Evolutionary conservation across 73 alveolate genomes (phyloP), one percentile per base, ranked within the genome.

Genomic region (Paramecium caudatum): DNA sequence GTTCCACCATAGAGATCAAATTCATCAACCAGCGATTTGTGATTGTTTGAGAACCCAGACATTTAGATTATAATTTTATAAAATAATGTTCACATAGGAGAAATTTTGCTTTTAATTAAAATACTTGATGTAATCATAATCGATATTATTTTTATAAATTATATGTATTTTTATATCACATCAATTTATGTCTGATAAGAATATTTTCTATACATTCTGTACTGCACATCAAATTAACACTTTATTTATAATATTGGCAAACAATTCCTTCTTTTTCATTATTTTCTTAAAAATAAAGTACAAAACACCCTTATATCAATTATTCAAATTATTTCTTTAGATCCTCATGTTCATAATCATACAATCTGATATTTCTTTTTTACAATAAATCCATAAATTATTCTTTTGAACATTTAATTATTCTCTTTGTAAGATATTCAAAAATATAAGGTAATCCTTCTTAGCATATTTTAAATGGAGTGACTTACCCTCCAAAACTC

Each of bases 401-500:
- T 1, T 55, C 93, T 36, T 63, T 78, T 17, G 85, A 37, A 46
- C 82, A 70, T 25, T 61, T 55, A 19, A 86, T 47, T 34, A 47
- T 61, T 15, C 93, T 61, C 23, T 63, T 86, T 27, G 68, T 86
- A 41, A 86, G 23, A 36, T 62, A 86, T 43, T 80, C 68, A 36
- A 50, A 46, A 19, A 86, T 63, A 17, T 62, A 86, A 1, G 63
- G 74, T 12, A 86, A 23, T 36, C 90, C 82, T 41, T 86, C 93
- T 86, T 86, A 37, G 19, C 90, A 41, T 0, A 86, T 63, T 63
- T 78, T 86, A 41, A 86, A 86, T 41, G 90, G 82, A 27, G 90
- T 41, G 10, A 62, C 62, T 12, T 62, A 62, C 13, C 93, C 93
- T n/a, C 84, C 82, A 78, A 86, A 86, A 2, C 90, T 86, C 37